A percentile compares a stretch with the other conserved stretches of the same genome.
These are phyloP conservation scores for Fonsecaea monophora DNA, from an alignment of 2,329 filamentous ascomycete genomes.

Conservation along the genomic window DNA sequence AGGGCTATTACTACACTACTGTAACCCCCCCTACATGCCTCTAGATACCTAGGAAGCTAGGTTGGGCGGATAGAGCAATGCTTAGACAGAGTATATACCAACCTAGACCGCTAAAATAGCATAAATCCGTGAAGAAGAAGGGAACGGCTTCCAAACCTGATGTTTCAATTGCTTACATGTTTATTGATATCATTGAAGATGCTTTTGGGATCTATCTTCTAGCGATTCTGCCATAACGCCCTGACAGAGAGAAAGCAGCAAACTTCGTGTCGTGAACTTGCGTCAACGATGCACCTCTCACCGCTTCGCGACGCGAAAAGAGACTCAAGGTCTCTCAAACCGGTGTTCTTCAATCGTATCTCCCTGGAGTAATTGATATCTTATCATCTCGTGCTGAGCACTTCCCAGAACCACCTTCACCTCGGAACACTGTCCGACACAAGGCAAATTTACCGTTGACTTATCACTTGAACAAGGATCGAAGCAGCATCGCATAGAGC, in stretches of 20 bases:
- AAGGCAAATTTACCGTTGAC: background rate
- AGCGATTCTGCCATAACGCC: background rate
- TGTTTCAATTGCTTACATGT: background rate
- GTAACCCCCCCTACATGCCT: background rate
- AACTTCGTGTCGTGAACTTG: background rate
- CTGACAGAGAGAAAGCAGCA: background rate
- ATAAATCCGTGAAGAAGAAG: background rate
- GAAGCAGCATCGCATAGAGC: background rate
- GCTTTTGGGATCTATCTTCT: constrained; percentile 13
- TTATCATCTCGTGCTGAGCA: background rate
- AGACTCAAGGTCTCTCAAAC: background rate
- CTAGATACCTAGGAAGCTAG: background rate
- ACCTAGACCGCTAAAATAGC: background rate
- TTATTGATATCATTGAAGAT: constrained; percentile 8
- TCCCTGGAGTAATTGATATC: background rate
- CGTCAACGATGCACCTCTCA: background rate
- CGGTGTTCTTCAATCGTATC: background rate
- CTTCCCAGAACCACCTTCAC: background rate
- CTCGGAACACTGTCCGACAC: background rate
- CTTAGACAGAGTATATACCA: background rate
- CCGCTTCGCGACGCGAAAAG: background rate
- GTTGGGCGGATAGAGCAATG: background rate
- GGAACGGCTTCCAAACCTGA: background rate
- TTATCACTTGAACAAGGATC: background rate
- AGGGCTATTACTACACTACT: background rate